Evolutionary conservation across 1,139 yeast species (phyloP), one percentile per base, ranked within the genome.

Genomic region (Geotrichum klebahnii): DNA sequence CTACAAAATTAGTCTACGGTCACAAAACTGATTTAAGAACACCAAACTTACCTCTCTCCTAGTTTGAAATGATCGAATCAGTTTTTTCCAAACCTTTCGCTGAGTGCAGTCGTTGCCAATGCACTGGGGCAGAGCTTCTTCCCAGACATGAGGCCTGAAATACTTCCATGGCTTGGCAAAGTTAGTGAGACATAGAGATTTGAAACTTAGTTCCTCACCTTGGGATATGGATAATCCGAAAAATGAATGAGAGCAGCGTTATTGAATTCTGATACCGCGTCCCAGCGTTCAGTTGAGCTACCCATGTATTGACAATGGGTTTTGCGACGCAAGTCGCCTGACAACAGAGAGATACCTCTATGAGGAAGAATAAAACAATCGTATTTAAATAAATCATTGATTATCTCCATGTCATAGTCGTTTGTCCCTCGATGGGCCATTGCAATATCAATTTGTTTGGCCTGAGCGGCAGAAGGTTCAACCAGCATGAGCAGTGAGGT

Each of bases 321-420:
- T n/a, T 37, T 23, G 14, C 19, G n/a, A 36, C 71, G 66, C 52
- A 77, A 73, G 53, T 77, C 81, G 4, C 80, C 80, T 0, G 79
- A 70, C 20, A 76, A 59, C 2, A 76, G 71, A 2, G 77, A 78
- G 55, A 76, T 76, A 2, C 69, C 66, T 26, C 68, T 60, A 58
- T 75, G 80, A 2, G 80, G 79, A 33, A 77, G 56, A 1, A 76
- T 61, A 0, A 73, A 69, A 10, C 48, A 40, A 8, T 46, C 45
- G 23, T 67, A 53, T 46, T 67, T 61, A 50, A 72, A 59, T 31
- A 63, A 67, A 48, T 67, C 68, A 61, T 77, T 77, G 40, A 77
- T 57, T 3, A 77, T 62, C 47, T 78, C 81, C 80, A 76, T 75
- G 55, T 76, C 80, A 55, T 71, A 76, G 42, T 76, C 78, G 17